phyloP scores from a whole-genome alignment of 208 protist species.

The Leishmania amazonensis region DNA sequence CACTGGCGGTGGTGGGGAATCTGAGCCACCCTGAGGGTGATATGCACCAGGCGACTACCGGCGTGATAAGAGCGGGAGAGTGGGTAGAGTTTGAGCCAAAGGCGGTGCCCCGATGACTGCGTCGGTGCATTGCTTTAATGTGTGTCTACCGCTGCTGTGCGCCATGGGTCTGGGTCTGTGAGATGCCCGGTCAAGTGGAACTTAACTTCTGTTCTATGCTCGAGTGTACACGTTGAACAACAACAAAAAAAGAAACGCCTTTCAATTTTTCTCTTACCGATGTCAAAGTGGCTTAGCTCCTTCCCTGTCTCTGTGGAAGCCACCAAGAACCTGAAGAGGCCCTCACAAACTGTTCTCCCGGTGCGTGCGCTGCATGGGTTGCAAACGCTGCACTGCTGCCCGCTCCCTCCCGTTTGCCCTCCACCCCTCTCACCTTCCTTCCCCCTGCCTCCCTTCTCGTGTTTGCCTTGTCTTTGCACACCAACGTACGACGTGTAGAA shows the following conservation, averaged over 20 bases:
- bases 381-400: neutral
- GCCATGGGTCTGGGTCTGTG: too few relatives aligned
- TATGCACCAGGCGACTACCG: neutral
- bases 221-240: too few relatives aligned
- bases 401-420: too few relatives aligned
- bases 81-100: too few relatives aligned
- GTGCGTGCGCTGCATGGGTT: neutral
- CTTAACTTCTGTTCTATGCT: too few relatives aligned
- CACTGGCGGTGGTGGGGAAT: neutral
- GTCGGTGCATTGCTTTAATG: too few relatives aligned
- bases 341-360: neutral
- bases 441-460: neutral
- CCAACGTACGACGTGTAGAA: neutral
- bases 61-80: neutral
- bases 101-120: too few relatives aligned
- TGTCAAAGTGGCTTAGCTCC: neutral
- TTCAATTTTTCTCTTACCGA: too few relatives aligned
- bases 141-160: too few relatives aligned
- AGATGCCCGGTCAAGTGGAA: too few relatives aligned
- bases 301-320: neutral
- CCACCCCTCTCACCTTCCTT: neutral
- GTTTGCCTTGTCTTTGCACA: neutral
- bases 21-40: too few relatives aligned
- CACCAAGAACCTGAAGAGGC: neutral
- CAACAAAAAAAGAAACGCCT: too few relatives aligned